phyloP scores from a whole-genome alignment of 2,329 filamentous ascomycete species.

The Neospermospora avenae region DNA sequence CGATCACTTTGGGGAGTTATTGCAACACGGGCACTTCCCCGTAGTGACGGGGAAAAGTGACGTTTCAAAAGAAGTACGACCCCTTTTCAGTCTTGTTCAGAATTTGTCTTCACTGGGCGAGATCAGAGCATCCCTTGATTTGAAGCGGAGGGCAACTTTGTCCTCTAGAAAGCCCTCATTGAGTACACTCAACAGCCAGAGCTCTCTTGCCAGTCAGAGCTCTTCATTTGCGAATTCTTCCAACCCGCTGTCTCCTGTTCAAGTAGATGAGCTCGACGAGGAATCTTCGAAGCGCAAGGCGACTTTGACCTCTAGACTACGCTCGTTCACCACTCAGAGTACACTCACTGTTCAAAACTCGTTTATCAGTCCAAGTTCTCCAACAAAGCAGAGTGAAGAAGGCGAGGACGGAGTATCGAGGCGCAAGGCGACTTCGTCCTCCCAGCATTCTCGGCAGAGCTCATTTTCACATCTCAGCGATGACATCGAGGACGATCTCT shows the following conservation, averaged over 20 bases:
- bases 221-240: not conserved
- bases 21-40: conserved; percentile 86
- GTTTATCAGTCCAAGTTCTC: not conserved
- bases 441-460: not conserved
- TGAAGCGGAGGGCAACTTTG: conserved; percentile 25
- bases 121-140: conserved; percentile 7
- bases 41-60: conserved; percentile 89
- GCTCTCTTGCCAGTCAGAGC: not conserved
- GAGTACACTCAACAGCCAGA: not conserved
- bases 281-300: not conserved
- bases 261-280: not conserved
- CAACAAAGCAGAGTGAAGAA: not conserved
- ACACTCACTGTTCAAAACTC: not conserved
- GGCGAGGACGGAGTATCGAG: conserved; percentile 4
- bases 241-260: not conserved
- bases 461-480: not conserved
- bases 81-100: conserved; percentile 17
- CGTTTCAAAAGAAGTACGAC: conserved; percentile 70
- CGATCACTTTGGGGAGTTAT: conserved; percentile 83
- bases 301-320: conserved; percentile 1
- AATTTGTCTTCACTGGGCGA: conserved; percentile 12
- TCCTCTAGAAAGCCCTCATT: not conserved
- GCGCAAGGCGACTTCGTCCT: conserved; percentile 24
- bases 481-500: not conserved
- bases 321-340: not conserved